phyloP scores from a whole-genome alignment of 2,329 filamentous ascomycete genomes.

The Magnaporthiopsis rhizophila region DNA sequence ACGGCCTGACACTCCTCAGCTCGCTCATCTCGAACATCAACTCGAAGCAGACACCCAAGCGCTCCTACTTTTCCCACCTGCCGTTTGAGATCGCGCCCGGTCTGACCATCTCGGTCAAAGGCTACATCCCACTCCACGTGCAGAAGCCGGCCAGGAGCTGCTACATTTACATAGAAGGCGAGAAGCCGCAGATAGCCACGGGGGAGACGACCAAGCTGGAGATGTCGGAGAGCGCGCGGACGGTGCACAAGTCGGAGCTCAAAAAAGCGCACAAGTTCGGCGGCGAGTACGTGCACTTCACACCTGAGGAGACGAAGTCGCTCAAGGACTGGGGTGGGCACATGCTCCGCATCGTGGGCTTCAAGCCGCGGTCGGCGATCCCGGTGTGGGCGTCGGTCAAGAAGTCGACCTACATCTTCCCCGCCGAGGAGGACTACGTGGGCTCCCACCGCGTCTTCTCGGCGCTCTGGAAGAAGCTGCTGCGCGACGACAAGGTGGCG shows the following conservation, averaged over 20 bases:
- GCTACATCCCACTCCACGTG: slow-evolving; percentile 80
- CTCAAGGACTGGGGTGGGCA: slow-evolving; percentile 76
- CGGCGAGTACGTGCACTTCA: slow-evolving; percentile 80
- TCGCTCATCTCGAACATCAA: slow-evolving; percentile 90
- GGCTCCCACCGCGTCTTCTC: slow-evolving; percentile 91
- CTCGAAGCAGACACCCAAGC: slow-evolving; percentile 78
- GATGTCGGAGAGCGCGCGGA: slow-evolving; percentile 61
- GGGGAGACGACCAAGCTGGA: slow-evolving; percentile 68
- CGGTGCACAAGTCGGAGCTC: slow-evolving; percentile 72
- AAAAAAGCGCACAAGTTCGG: slow-evolving; percentile 96
- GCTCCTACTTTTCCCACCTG: slow-evolving; percentile 80
- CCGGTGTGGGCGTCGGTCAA: slow-evolving; percentile 79
- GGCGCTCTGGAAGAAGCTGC: slow-evolving; percentile 79
- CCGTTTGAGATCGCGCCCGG: slow-evolving; percentile 80
- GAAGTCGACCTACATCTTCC: slow-evolving; percentile 88
- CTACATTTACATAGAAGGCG: slow-evolving; percentile 83
- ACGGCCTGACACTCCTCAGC: slow-evolving; percentile 55
- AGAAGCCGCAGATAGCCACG: slow-evolving; percentile 70
- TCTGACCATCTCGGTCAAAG: slow-evolving; percentile 82
- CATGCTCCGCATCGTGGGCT: slow-evolving; percentile 82
- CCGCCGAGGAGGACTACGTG: slow-evolving; percentile 80
- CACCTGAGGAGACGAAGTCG: slow-evolving; percentile 69
- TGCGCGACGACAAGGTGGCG: slow-evolving; percentile 71
- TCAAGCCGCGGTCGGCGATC: slow-evolving; percentile 71
- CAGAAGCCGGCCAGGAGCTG: slow-evolving; percentile 75